Conservation (phyloP, 805 yeast genomes). For the Barnettozyma californica region DNA sequence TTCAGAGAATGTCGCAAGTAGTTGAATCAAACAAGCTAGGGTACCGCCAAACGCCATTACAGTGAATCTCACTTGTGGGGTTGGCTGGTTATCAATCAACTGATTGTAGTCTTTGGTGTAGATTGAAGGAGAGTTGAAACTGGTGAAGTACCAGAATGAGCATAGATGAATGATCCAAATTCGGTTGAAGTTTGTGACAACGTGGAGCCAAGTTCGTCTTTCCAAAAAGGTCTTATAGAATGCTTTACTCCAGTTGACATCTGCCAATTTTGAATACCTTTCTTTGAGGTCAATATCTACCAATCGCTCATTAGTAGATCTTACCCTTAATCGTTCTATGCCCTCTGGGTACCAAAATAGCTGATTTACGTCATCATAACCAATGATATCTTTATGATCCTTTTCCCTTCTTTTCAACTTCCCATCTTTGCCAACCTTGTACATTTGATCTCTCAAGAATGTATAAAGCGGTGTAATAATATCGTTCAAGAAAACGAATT, state of each 20-base stretch:
- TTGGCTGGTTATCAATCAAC: constrained; percentile 54
- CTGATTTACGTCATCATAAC: constrained; percentile 88
- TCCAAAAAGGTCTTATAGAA: constrained; percentile 75
- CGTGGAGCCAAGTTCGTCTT: constrained; percentile 72
- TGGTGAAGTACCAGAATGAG: constrained; percentile 73
- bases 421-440: constrained; percentile 41
- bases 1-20: constrained; percentile 56
- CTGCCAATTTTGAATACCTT: constrained; percentile 47
- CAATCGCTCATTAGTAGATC: constrained; percentile 34
- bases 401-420: constrained; percentile 41
- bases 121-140: constrained; percentile 63
- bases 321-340: constrained; percentile 49
- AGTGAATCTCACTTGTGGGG: constrained; percentile 48
- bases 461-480: constrained; percentile 69
- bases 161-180: constrained; percentile 75
- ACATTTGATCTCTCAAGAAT: constrained; percentile 52
- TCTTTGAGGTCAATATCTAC: constrained; percentile 48
- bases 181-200: constrained; percentile 67
- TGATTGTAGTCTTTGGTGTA: constrained; percentile 57
- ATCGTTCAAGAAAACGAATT: constrained; percentile 49
- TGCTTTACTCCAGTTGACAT: constrained; percentile 60
- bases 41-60: constrained; percentile 66
- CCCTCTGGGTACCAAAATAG: constrained; percentile 82
- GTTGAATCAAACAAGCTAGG: constrained; percentile 51
- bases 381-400: constrained; percentile 68